Base-by-base conservation (phyloP, 2,329 filamentous ascomycete genomes). In the Fusarium euwallaceae region DNA sequence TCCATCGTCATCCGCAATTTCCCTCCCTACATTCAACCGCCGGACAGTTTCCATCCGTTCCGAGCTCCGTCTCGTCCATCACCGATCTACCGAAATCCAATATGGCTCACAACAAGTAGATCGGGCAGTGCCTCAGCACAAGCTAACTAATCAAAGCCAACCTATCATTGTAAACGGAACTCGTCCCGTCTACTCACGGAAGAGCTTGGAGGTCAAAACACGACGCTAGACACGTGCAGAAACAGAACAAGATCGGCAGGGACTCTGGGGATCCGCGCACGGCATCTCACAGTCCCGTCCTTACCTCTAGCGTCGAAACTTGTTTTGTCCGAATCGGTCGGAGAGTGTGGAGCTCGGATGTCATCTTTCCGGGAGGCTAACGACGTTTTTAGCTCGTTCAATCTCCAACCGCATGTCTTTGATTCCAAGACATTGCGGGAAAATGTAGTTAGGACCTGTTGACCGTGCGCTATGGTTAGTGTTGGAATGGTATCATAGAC, bases 351-450 rank as follows among this genome's bases (percentile, higher is more conserved):
- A 37, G 11, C 60, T 66, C 65, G 72, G n/a, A 37, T 22, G 41
- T 36, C 20, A 14, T 39, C 20, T 39, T 60, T 74, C 72, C 72
- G 72, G 53, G n/a, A 43, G 39, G 11, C 72, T 74, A 74, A 14
- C 20, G 8, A 66, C 55, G 34, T 43, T 12, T 14, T 14, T 34
- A 73, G 71, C 16, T 41, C 29, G n/a, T 45, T 27, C 32, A 34
- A 55, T 61, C 29, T 34, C 29, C 55, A 65, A 39, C 14, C 11
- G 41, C 24, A 43, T 64, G 62, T 45, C 61, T 63, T 32, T 53
- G 51, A 41, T 27, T 58, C 32, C 56, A 39, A 75, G 69, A 72
- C 72, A 66, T 6, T 11, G 62, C 10, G 9, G 20, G 41, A 45
- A 66, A 70, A 11, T 34, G 48, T 41, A 51, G 45, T 6, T 14